Percentiles rank a stretch among this genome's conserved stretches.
Evolutionary conservation across 1,284 basidiomycete genomes (phyloP).

Genomic region (Ganoderma sp.): DNA sequence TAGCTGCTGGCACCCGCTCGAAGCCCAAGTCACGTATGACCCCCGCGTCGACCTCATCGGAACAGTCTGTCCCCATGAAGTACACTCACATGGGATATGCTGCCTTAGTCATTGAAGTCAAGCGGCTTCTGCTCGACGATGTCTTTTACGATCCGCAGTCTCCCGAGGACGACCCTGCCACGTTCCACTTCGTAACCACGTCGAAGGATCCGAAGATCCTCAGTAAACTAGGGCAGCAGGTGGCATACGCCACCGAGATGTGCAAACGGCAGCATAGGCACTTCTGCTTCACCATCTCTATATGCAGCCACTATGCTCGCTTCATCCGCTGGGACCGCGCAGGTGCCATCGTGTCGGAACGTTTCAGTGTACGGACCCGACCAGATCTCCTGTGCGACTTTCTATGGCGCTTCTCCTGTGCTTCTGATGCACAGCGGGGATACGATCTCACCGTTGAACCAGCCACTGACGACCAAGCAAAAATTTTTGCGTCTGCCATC

Average conservation of each 20-base stretch:
- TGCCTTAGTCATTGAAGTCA: conserved; percentile 17
- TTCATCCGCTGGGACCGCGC: conserved; percentile 27
- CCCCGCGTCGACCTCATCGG: too few relatives aligned
- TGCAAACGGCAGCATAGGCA: conserved; percentile 16
- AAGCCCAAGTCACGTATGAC: too few relatives aligned
- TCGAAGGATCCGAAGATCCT: neutral
- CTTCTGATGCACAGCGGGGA: conserved; percentile 8
- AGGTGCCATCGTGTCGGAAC: conserved; percentile 13
- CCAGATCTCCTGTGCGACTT: conserved; percentile 18
- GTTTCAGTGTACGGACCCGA: conserved; percentile 10
- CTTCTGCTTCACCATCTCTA: conserved; percentile 15
- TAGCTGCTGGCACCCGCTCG: too few relatives aligned
- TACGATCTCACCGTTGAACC: conserved; percentile 21
- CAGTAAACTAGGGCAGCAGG: conserved; percentile 11
- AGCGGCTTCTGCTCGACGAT: neutral
- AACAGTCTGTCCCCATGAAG: conserved; percentile 1
- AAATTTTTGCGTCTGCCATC: neutral
- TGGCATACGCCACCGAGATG: conserved; percentile 15
- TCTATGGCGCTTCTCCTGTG: conserved; percentile 21
- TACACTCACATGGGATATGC: conserved; percentile 14
- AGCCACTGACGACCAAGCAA: neutral
- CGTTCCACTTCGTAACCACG: neutral
- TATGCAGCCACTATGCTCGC: conserved; percentile 11
- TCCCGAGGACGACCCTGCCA: neutral
- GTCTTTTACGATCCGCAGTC: conserved; percentile 10